These are phyloP conservation scores for Xylaria castorea DNA, from an alignment of 495 filamentous ascomycete genomes.

Conservation along the genomic window DNA sequence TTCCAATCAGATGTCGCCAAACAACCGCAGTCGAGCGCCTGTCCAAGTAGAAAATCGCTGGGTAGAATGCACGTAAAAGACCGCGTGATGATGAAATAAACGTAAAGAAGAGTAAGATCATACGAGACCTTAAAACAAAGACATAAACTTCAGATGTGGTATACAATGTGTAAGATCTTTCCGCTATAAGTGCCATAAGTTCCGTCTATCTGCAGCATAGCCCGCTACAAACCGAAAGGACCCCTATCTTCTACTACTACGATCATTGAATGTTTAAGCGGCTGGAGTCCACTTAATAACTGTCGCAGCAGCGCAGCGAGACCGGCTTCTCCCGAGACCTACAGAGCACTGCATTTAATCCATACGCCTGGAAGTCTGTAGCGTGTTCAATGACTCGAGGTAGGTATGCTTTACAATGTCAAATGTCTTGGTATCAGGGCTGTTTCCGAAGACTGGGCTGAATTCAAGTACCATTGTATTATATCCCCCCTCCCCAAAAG, in stretches of 20 bases:
- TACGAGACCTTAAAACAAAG: not conserved
- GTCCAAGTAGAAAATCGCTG: not conserved
- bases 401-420: not conserved
- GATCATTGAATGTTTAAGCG: constrained; percentile 1
- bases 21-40: not conserved
- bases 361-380: not conserved
- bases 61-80: not conserved
- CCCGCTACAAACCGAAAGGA: constrained; percentile 20
- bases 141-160: not conserved
- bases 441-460: not conserved
- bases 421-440: not conserved
- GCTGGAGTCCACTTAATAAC: not conserved
- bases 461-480: not conserved
- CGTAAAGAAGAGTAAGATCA: no score
- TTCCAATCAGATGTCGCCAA: not conserved
- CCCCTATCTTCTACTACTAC: not conserved
- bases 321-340: not conserved
- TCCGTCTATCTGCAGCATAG: not conserved
- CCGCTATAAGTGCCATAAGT: not conserved
- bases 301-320: not conserved
- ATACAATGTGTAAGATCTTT: not conserved
- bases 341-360: not conserved
- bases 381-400: not conserved
- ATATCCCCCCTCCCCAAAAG: not conserved
- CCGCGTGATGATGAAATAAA: not conserved